These are phyloP conservation scores for Candida mesenterica DNA, from an alignment of 1,139 yeast species.

Conservation along the genomic window DNA sequence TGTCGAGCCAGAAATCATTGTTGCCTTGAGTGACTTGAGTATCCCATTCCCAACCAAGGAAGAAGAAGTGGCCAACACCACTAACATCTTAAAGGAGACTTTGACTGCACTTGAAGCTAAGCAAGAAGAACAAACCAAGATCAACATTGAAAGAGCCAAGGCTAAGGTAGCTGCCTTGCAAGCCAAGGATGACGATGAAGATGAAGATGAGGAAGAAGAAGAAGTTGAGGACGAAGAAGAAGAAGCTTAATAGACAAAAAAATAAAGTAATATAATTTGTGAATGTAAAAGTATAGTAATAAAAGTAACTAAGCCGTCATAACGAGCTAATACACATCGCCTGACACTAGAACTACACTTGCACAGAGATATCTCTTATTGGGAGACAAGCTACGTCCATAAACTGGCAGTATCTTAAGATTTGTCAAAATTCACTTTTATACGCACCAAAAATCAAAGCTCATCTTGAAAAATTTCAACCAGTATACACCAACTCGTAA, in stretches of 20 bases:
- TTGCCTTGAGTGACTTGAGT: conserved; percentile 72
- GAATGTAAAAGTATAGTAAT: not conserved
- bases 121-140: conserved; percentile 81
- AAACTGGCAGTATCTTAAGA: too few relatives aligned
- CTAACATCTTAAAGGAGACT: conserved; percentile 71
- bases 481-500: too few relatives aligned
- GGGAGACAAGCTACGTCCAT: too few relatives aligned
- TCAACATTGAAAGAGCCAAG: conserved; percentile 72
- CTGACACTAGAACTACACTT: too few relatives aligned
- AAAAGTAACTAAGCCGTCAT: too few relatives aligned
- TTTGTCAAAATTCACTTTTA: not conserved
- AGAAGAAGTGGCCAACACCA: conserved; percentile 68
- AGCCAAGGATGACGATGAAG: conserved; percentile 36
- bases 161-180: conserved; percentile 69
- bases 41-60: conserved; percentile 77
- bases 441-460: not conserved
- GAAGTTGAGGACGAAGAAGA: conserved; percentile 17
- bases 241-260: conserved; percentile 9
- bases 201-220: conserved; percentile 23
- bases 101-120: conserved; percentile 65
- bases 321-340: too few relatives aligned
- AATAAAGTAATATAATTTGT: not conserved
- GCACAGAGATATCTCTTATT: too few relatives aligned
- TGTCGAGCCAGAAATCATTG: conserved; percentile 79
- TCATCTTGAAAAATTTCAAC: conserved; percentile 2